Base-by-base conservation (phyloP, 2,329 filamentous ascomycete species). In the Aspergillus sp. region DNA sequence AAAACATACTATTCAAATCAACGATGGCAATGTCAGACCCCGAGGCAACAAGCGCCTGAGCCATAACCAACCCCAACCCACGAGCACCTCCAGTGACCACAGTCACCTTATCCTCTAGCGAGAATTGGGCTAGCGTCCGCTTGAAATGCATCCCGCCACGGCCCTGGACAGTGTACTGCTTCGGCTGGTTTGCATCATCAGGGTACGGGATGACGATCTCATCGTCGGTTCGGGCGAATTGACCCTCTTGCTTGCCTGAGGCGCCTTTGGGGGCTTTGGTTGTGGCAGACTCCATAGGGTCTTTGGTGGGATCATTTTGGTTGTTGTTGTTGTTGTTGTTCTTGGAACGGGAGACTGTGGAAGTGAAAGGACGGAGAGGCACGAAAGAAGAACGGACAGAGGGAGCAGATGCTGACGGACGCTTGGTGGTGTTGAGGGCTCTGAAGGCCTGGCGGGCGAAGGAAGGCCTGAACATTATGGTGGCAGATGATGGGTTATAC, bases 21-120 rank as follows among this genome's bases (percentile, higher is more conserved):
- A 96, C 88, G 67, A 97, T 86, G 38, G 91, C 91, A 52, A 96
- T 77, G 66, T 94, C 84, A 7, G 88, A 86, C 44, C 91, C 91
- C 45, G 86, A 93, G 45, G 88, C 83, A 45, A 95, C 86, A 68
- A 95, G 80, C 41, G 86, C 89, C 73, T 95, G 89, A 44, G 85
- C 86, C 86, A 97, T 96, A 57, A 94, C 89, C 51, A 96, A 74
- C 35, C 91, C 91, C 48, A 97, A 70, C 5, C 91, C 91, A 62
- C 90, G 78, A 28, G 91, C 91, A 62, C 90, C 91, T 44, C 91
- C 91, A 1, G 91, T 97, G 35, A 97, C 86, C 36, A 96, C 75
- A 41, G 82, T 88, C 6, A 90, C 86, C 62, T 83, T 85, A 51
- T 82, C 86, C 64, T 94, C 85, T 32, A 97, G 79, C 6, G 88